Percentiles rank a stretch among this genome's conserved stretches.
These are phyloP conservation scores for Xerocomellus intermedius DNA, from an alignment of 768 basidiomycete genomes.

Conservation along the genomic window DNA sequence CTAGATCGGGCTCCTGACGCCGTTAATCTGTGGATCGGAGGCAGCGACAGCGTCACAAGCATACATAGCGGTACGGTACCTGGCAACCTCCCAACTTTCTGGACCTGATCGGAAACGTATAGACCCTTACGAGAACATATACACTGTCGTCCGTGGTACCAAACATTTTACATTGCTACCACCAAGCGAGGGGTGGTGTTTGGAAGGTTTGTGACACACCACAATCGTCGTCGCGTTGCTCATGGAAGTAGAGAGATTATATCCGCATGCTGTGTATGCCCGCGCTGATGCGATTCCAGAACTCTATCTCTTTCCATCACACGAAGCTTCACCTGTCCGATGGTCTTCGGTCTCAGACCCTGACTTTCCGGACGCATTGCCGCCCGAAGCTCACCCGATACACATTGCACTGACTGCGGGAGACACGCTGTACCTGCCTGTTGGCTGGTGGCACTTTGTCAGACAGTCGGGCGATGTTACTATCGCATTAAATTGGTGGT, in stretches of 20 bases:
- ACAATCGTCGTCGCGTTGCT: background rate
- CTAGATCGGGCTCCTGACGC: slow-evolving; percentile 74
- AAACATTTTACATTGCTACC: slow-evolving; percentile 88
- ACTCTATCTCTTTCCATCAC: slow-evolving; percentile 34
- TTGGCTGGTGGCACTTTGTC: slow-evolving; percentile 94
- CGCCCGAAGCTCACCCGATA: slow-evolving; percentile 60
- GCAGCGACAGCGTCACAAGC: slow-evolving; percentile 72
- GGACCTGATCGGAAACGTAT: background rate
- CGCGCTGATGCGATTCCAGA: slow-evolving; percentile 31
- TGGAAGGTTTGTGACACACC: slow-evolving; percentile 58
- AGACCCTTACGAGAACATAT: slow-evolving; percentile 95
- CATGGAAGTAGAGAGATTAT: slow-evolving; percentile 48
- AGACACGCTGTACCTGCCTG: slow-evolving; percentile 85
- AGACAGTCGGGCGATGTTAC: slow-evolving; percentile 61
- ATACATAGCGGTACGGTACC: slow-evolving; percentile 72
- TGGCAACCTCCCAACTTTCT: background rate
- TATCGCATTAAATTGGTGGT: slow-evolving; percentile 88
- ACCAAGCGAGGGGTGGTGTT: slow-evolving; percentile 84
- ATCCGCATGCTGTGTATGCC: slow-evolving; percentile 65
- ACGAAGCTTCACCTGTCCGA: slow-evolving; percentile 49
- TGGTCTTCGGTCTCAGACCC: slow-evolving; percentile 82
- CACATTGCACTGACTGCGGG: slow-evolving; percentile 65
- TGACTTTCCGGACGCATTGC: slow-evolving; percentile 43
- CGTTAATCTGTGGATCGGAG: slow-evolving; percentile 92
- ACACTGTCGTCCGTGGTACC: slow-evolving; percentile 77